These are phyloP conservation scores for Vaccinium vitisidaea DNA, from an alignment of 148 eudicot genomes.

Conservation along the genomic window DNA sequence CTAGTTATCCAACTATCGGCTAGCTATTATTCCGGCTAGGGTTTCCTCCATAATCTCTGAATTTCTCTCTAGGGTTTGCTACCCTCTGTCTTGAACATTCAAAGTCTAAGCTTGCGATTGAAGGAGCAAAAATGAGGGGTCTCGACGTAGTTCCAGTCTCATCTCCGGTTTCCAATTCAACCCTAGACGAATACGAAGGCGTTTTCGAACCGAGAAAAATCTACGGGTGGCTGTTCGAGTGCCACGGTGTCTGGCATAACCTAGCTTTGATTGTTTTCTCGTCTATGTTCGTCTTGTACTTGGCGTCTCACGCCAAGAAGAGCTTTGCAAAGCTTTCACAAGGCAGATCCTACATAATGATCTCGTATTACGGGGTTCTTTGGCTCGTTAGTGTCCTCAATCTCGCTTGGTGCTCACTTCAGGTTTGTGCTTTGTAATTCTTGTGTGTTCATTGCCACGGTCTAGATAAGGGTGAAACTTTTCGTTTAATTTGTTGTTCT, in stretches of 20 bases:
- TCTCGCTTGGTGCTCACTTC: conserved; percentile 74
- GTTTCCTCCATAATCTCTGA: too few relatives aligned
- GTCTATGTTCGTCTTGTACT: conserved; percentile 46
- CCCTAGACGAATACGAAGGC: conserved; percentile 13
- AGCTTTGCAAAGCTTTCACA: conserved; percentile 48
- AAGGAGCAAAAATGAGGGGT: conserved; percentile 7
- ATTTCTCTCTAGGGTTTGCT: neutral
- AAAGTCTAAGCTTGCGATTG: neutral
- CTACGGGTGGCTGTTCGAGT: conserved; percentile 46
- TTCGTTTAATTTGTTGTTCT: too few relatives aligned
- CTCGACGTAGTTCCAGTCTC: conserved; percentile 9
- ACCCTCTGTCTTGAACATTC: neutral
- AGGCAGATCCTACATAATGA: conserved; percentile 58
- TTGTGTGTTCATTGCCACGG: neutral
- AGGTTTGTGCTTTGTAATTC: conserved; percentile 34
- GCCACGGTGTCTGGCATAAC: conserved; percentile 77
- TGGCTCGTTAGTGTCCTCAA: conserved; percentile 69
- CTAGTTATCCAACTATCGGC: neutral
- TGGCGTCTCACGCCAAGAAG: conserved; percentile 60
- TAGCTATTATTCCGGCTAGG: too few relatives aligned
- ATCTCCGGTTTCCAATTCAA: conserved; percentile 11
- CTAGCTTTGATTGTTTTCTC: conserved; percentile 47
- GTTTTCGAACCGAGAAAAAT: conserved; percentile 19
- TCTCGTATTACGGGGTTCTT: conserved; percentile 58
- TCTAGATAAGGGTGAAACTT: neutral